Conservation (phyloP, 2,329 filamentous ascomycete genomes). For the Cercospora berteroae region DNA sequence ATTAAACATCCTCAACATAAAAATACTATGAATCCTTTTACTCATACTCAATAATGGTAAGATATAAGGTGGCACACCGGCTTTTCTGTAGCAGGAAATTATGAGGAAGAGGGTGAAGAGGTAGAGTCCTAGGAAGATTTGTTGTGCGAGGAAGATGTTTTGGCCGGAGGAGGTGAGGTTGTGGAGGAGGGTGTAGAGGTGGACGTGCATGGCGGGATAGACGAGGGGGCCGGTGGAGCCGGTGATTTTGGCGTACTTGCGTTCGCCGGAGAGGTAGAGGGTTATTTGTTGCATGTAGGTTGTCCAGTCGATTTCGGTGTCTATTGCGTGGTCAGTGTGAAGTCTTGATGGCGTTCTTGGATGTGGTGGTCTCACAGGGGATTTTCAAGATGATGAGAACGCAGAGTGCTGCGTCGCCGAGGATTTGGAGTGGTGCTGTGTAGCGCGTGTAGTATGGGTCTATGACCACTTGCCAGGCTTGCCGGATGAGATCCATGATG, state of each 20-base stretch:
- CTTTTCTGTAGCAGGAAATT: conserved; percentile 75
- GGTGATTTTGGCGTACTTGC: conserved; percentile 80
- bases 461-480: conserved; percentile 44
- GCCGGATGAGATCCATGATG: conserved; percentile 41
- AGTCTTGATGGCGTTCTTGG: neutral
- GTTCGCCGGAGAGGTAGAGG: conserved; percentile 77
- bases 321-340: conserved; percentile 44
- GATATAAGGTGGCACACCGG: conserved; percentile 80
- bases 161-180: conserved; percentile 70
- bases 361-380: conserved; percentile 62
- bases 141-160: conserved; percentile 77
- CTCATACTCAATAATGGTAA: conserved; percentile 83
- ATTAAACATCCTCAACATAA: conserved; percentile 90
- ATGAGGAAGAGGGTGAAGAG: conserved; percentile 72
- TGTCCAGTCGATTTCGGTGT: conserved; percentile 97
- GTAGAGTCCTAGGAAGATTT: conserved; percentile 78
- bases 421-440: conserved; percentile 65
- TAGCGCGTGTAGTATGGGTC: conserved; percentile 59
- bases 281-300: conserved; percentile 94
- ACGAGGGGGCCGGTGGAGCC: conserved; percentile 91
- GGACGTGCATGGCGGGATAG: conserved; percentile 91
- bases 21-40: conserved; percentile 91
- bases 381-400: conserved; percentile 74
- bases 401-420: conserved; percentile 70
- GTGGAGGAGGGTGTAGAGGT: conserved; percentile 80